These are phyloP conservation scores for Populus simonii DNA, from an alignment of 345 rosid genomes.

Conservation along the genomic window DNA sequence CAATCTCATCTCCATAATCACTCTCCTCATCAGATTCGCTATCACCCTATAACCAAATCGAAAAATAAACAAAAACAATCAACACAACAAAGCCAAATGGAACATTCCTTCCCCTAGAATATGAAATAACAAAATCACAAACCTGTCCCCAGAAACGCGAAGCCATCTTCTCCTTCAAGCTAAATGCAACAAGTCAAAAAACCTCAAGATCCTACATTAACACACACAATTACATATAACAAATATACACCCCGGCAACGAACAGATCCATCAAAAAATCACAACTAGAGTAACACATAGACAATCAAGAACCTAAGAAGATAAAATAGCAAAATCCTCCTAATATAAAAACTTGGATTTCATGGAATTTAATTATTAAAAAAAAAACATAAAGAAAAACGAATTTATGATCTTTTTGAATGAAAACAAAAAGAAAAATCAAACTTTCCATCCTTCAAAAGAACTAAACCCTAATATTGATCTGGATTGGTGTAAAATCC, in stretches of 20 bases:
- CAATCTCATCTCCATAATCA: constrained; percentile 49
- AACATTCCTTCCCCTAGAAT: not conserved
- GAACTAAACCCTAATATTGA: not conserved
- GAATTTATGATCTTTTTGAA: not conserved
- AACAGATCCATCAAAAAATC: not conserved
- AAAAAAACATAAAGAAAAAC: not conserved
- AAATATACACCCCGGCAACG: not conserved
- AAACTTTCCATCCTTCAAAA: not conserved
- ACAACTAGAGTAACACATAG: not conserved
- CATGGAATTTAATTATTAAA: not conserved
- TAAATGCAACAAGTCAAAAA: not conserved
- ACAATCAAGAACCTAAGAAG: not conserved
- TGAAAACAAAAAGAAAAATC: not conserved
- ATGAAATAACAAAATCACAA: constrained; percentile 8
- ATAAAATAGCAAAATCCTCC: not conserved
- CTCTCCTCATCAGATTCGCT: constrained; percentile 63
- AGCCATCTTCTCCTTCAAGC: constrained; percentile 37
- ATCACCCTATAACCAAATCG: constrained; percentile 44
- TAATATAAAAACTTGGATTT: not conserved
- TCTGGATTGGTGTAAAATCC: not conserved
- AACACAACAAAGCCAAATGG: not conserved
- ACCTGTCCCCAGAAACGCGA: constrained; percentile 76
- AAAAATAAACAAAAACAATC: not conserved
- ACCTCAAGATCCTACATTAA: constrained; percentile 14
- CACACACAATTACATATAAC: not conserved